Percentiles rank a stretch among this genome's conserved stretches.
Conservation (phyloP, 1,284 basidiomycete species). For the Cutaneotrichosporon sp. region DNA sequence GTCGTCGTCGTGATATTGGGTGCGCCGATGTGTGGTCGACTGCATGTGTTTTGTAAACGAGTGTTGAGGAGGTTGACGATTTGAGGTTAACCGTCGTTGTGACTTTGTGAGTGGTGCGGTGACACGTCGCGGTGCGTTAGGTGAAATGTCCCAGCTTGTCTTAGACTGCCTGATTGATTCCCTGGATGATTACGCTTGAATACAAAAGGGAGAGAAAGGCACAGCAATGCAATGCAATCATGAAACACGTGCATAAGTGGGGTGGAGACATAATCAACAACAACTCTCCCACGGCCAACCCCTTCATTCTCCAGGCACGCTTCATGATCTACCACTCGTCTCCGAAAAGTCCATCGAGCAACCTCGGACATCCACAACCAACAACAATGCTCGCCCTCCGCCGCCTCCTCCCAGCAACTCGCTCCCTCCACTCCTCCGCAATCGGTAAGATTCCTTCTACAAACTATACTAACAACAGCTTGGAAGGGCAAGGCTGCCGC, state of each 20-base stretch:
- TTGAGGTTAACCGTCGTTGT: background rate
- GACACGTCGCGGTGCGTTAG: constrained; percentile 7
- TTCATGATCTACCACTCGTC: background rate
- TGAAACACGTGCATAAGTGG: constrained; percentile 1
- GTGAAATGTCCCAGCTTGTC: background rate
- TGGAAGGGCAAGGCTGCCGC: constrained; percentile 19
- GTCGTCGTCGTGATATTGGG: constrained; percentile 33
- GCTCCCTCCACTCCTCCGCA: constrained; percentile 21
- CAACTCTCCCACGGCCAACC: background rate
- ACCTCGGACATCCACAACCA: constrained; percentile 1
- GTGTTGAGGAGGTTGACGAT: constrained; percentile 7
- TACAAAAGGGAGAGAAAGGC: no score
- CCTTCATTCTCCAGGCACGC: background rate
- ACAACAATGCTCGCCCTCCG: constrained; percentile 25
- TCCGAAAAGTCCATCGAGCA: constrained; percentile 9
- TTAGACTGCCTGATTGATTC: no score
- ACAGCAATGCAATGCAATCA: background rate
- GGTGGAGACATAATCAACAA: background rate
- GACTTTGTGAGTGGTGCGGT: constrained; percentile 9
- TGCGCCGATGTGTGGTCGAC: constrained; percentile 29
- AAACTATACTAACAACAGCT: background rate
- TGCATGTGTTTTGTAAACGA: constrained; percentile 17
- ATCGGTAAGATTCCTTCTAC: constrained; percentile 2
- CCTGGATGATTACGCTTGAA: no score
- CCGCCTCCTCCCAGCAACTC: constrained; percentile 17